phyloP scores from a whole-genome alignment of 2,329 filamentous ascomycete species.

The Chaetomiaceae sp. region DNA sequence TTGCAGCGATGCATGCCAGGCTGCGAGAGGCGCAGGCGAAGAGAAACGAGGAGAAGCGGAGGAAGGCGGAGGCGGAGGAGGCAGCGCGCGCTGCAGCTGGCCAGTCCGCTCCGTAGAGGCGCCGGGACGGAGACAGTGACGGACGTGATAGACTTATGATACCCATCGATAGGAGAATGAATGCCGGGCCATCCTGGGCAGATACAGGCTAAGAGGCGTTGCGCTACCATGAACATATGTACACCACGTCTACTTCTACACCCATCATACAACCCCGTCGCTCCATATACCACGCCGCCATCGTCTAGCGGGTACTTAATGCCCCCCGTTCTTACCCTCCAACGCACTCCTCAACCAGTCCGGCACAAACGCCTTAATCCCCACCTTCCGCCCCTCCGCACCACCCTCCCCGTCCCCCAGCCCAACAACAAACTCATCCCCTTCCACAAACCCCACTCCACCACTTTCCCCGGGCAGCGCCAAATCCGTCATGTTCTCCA shows the following conservation, averaged over 20 bases:
- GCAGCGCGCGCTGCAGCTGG: slow-evolving; percentile 22
- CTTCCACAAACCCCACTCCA: slow-evolving; percentile 51
- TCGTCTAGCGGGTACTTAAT: background rate
- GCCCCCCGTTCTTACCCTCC: slow-evolving; percentile 2
- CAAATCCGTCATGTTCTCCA: slow-evolving; percentile 87
- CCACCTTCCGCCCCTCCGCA: slow-evolving; percentile 39
- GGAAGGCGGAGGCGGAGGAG: slow-evolving; percentile 39
- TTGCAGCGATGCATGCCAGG: slow-evolving; percentile 46
- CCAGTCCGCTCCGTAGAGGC: background rate
- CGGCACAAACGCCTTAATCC: slow-evolving; percentile 77
- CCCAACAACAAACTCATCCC: slow-evolving; percentile 54
- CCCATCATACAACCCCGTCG: background rate
- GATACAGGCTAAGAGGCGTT: no score
- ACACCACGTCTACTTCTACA: background rate
- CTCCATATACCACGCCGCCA: background rate
- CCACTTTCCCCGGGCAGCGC: slow-evolving; percentile 62
- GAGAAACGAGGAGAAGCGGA: slow-evolving; percentile 40
- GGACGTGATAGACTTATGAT: slow-evolving; percentile 2
- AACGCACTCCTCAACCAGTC: slow-evolving; percentile 55
- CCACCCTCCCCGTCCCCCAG: slow-evolving; percentile 2
- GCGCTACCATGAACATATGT: no score
- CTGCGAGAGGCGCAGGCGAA: slow-evolving; percentile 53
- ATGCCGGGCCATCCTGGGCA: no score
- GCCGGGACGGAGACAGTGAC: background rate
- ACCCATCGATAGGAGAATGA: background rate